phyloP scores from a whole-genome alignment of 257 asterid species.

The Salvia hispanica region DNA sequence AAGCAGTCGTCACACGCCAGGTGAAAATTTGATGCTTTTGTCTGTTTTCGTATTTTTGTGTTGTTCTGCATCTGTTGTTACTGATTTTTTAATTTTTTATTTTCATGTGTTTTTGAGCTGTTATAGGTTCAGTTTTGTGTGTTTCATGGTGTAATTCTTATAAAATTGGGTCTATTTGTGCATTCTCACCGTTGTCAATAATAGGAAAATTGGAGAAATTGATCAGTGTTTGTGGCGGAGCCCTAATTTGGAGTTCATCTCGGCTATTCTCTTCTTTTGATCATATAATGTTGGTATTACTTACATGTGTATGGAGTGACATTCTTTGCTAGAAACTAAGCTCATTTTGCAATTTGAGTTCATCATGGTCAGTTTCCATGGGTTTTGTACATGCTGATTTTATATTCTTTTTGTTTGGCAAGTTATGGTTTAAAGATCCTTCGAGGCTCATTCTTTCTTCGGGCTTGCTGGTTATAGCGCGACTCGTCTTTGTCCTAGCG shows the following conservation, averaged over 20 bases:
- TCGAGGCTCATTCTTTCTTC: not conserved
- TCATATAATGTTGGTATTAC: not conserved
- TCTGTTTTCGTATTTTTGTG: not conserved
- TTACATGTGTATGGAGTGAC: not conserved
- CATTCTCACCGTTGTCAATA: not conserved
- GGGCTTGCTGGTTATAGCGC: not conserved
- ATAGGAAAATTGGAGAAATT: not conserved
- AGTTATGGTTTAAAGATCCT: not conserved
- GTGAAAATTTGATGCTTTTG: not conserved
- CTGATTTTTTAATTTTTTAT: not conserved
- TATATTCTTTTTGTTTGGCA: conserved; percentile 4
- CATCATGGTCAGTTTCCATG: not conserved
- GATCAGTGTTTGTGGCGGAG: not conserved
- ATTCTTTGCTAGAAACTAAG: not conserved
- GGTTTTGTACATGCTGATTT: not conserved
- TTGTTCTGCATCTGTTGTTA: conserved; percentile 4
- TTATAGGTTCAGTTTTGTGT: not conserved
- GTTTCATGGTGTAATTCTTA: not conserved
- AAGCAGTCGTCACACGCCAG: not conserved
- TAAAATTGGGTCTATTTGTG: not conserved
- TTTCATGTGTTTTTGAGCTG: not conserved
- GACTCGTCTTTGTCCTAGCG: not conserved
- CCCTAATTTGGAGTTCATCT: not conserved
- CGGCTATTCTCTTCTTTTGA: not conserved
- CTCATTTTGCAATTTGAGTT: not conserved